These are phyloP conservation scores for Sugiyamaella smithiae DNA, from an alignment of 805 yeast genomes.

Conservation along the genomic window DNA sequence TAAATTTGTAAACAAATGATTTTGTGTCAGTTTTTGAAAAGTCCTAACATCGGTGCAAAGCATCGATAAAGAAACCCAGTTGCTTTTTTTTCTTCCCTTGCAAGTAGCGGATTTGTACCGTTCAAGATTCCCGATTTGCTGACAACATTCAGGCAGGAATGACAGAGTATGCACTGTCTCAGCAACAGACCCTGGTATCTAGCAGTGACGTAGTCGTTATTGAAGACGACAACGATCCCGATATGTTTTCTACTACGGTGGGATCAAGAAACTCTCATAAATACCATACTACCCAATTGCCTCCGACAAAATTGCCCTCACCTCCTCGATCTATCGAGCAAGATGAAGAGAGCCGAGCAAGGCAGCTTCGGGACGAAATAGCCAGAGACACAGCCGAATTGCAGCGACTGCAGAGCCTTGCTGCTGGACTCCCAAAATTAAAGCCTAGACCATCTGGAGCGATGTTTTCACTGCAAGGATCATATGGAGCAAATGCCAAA, in stretches of 20 bases:
- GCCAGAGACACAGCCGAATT: constrained; percentile 26
- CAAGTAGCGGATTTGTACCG: too few species aligned
- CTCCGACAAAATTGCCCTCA: neutral
- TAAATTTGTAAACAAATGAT: constrained; percentile 4
- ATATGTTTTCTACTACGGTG: neutral
- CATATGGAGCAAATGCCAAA: neutral
- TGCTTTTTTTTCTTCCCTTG: too few species aligned
- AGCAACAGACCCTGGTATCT: too few species aligned
- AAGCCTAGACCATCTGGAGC: neutral
- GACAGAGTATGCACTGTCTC: neutral
- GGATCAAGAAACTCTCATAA: neutral
- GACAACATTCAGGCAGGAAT: neutral
- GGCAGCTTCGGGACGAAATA: constrained; percentile 31
- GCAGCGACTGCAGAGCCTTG: constrained; percentile 33
- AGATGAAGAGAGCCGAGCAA: constrained; percentile 25
- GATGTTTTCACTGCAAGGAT: neutral
- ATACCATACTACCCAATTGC: neutral
- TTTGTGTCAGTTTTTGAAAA: neutral
- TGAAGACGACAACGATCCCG: neutral
- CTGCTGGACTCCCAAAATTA: constrained; percentile 22
- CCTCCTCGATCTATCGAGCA: neutral
- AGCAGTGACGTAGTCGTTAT: constrained; percentile 1
- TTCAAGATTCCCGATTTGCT: neutral
- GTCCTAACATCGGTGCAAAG: neutral
- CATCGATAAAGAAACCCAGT: too few species aligned